Conservation (phyloP, 179 eudicot species). For the Nepenthes alata region DNA sequence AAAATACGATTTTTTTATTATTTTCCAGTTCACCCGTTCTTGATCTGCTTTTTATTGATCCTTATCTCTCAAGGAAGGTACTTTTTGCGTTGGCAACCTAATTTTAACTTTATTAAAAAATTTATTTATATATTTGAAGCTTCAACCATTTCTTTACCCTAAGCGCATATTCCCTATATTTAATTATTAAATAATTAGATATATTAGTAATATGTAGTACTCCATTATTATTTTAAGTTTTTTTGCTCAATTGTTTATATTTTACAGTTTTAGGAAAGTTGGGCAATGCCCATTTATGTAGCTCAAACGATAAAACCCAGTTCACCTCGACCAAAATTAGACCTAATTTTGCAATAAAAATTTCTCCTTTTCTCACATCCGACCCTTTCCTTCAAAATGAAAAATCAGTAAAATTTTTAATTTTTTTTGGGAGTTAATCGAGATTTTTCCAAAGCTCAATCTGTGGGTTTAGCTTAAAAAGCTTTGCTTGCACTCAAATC, state of each 20-base stretch:
- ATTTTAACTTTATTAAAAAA: too few relatives aligned
- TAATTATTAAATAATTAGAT: too few relatives aligned
- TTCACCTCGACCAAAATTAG: constrained; percentile 24
- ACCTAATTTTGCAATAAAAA: neutral
- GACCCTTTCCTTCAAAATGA: neutral
- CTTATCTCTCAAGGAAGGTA: too few relatives aligned
- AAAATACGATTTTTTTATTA: too few relatives aligned
- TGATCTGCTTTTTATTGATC: too few relatives aligned
- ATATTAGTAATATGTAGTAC: constrained; percentile 5
- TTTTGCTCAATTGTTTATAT: neutral
- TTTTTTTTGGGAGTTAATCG: constrained; percentile 5
- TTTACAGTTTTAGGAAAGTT: constrained; percentile 3
- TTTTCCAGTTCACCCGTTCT: too few relatives aligned
- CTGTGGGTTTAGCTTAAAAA: constrained; percentile 3
- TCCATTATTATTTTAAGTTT: constrained; percentile 4
- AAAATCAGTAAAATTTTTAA: neutral
- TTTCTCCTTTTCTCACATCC: neutral
- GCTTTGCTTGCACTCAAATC: constrained; percentile 28
- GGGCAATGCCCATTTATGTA: constrained; percentile 11
- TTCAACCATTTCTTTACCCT: too few relatives aligned
- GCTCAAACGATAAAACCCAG: constrained; percentile 23
- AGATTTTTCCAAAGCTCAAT: neutral
- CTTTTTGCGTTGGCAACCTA: too few relatives aligned
- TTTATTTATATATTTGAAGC: too few relatives aligned
- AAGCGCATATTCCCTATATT: too few relatives aligned